A percentile compares a stretch with the other conserved stretches of the same genome.
phyloP scores from a whole-genome alignment of 2,329 filamentous ascomycete species.

The Knufia fluminis region DNA sequence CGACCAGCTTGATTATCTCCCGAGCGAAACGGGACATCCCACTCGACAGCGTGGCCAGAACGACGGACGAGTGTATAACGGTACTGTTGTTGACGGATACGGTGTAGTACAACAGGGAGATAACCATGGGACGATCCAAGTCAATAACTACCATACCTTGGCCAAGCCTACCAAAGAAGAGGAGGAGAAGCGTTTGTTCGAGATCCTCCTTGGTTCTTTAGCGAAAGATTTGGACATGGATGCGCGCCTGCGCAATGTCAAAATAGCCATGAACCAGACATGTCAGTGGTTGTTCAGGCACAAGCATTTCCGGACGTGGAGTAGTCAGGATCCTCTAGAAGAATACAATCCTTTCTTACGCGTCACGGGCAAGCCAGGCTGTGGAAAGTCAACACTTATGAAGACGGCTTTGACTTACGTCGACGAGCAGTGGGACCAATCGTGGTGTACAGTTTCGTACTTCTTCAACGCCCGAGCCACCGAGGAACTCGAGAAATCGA shows the following conservation, averaged over 20 bases:
- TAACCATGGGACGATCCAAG: not conserved
- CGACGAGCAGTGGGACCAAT: constrained; percentile 1
- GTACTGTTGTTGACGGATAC: not conserved
- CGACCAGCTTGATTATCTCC: no score
- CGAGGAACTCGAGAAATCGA: constrained; percentile 36
- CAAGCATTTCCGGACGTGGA: constrained; percentile 32
- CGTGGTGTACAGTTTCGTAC: constrained; percentile 33
- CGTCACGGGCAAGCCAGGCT: constrained; percentile 32
- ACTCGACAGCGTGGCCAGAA: no score
- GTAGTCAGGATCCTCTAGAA: constrained; percentile 21
- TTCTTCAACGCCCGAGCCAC: constrained; percentile 43
- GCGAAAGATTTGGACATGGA: no score
- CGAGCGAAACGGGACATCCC: no score
- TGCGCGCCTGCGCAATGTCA: constrained; percentile 1
- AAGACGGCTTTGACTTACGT: constrained; percentile 21
- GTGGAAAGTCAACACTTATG: constrained; percentile 31
- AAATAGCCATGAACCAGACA: constrained; percentile 22
- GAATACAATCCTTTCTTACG: constrained; percentile 27
- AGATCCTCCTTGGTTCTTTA: no score
- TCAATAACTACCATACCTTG: not conserved
- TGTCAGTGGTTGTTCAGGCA: constrained; percentile 35
- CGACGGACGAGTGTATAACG: no score
- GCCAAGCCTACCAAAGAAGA: not conserved
- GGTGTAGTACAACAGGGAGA: not conserved
- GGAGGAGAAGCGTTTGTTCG: not conserved